Percentiles rank a stretch among this genome's conserved stretches.
These are phyloP conservation scores for Globisporangium cylindrosporum DNA, from an alignment of 352 stramenopile genomes.

Conservation along the genomic window DNA sequence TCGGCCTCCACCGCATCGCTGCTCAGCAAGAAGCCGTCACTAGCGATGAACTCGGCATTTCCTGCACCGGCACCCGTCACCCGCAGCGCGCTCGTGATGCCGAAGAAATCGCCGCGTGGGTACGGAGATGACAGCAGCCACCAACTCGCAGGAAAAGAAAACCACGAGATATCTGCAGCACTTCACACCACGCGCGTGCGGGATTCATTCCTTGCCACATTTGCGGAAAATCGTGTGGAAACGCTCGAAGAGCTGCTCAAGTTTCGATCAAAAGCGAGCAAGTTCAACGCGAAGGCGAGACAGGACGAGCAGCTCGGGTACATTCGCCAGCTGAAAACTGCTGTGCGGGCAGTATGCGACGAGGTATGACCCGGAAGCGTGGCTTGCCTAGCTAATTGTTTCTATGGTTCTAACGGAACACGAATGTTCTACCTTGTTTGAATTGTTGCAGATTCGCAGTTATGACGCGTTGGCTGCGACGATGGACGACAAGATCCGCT, in stretches of 20 bases:
- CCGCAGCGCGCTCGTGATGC: background rate
- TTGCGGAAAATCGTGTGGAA: constrained; percentile 30
- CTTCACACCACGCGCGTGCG: constrained; percentile 21
- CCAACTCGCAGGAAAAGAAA: constrained; percentile 15
- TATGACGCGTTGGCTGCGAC: constrained; percentile 26
- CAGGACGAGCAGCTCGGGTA: constrained; percentile 58
- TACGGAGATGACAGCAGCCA: background rate
- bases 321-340: constrained; percentile 53
- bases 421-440: background rate
- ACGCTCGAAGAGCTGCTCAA: constrained; percentile 55
- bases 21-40: constrained; percentile 13
- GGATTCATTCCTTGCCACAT: constrained; percentile 32
- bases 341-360: constrained; percentile 31
- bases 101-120: constrained; percentile 8
- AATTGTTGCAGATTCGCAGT: constrained; percentile 30
- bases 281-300: constrained; percentile 56
- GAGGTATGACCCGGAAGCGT: constrained; percentile 22
- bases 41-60: background rate
- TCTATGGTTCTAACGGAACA: background rate
- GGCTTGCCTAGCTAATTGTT: background rate
- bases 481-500: constrained; percentile 36
- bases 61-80: background rate
- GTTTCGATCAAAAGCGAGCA: constrained; percentile 60
- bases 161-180: constrained; percentile 11
- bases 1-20: constrained; percentile 9